A percentile compares a stretch with the other conserved stretches of the same genome.
Evolutionary conservation across 306 rosid species (phyloP).

Genomic region (Rosa chinensis): DNA sequence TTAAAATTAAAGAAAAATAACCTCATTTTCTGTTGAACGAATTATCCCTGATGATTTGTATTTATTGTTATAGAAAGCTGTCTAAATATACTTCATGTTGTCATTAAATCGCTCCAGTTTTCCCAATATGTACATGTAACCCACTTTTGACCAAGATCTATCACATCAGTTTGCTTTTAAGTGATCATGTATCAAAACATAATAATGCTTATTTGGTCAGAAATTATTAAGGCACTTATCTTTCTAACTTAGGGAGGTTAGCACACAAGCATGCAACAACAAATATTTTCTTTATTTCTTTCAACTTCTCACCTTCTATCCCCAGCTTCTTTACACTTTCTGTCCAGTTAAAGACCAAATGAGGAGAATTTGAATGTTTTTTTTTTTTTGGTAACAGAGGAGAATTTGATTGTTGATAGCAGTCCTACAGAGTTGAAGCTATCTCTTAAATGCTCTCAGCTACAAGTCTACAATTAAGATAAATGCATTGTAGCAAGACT

Average conservation of each 20-base stretch:
- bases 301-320: not conserved
- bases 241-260: not conserved
- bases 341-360: not conserved
- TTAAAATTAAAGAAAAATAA: not conserved
- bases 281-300: not conserved
- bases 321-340: not conserved
- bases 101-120: not conserved
- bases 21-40: not conserved
- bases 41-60: not conserved
- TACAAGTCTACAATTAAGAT: not conserved
- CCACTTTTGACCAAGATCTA: conserved; percentile 1
- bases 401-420: not conserved
- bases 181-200: not conserved
- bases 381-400: too few species aligned
- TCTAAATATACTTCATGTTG: not conserved
- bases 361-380: not conserved
- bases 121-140: conserved; percentile 4
- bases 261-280: not conserved
- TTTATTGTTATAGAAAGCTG: not conserved
- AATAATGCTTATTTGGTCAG: conserved; percentile 1
- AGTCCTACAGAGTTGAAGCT: not conserved
- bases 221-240: not conserved
- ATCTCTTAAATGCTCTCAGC: not conserved
- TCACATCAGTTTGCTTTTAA: not conserved
- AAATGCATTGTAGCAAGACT: not conserved